Evolutionary conservation across 2,329 filamentous ascomycete genomes (phyloP).

Genomic region (Lasiodiplodia sp.): DNA sequence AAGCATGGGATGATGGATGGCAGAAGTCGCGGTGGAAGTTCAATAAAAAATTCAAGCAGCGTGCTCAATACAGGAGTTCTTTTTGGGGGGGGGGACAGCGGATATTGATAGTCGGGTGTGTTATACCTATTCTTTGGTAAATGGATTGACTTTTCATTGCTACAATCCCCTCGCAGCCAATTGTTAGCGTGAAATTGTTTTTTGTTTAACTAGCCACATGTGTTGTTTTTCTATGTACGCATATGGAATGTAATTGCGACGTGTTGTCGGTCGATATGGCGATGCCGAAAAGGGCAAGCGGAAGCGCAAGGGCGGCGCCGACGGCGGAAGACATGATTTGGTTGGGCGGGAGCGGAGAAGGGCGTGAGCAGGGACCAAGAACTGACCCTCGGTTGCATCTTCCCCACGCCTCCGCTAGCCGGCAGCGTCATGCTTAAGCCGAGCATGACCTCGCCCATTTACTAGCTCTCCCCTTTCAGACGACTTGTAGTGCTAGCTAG

Average conservation of each 20-base stretch:
- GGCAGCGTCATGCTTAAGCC: conserved; percentile 26
- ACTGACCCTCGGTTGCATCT: conserved; percentile 23
- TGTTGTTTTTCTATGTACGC: not conserved
- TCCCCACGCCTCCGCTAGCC: conserved; percentile 24
- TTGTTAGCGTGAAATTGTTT: too few species aligned
- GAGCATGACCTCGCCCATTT: conserved; percentile 1
- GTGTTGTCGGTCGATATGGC: not conserved
- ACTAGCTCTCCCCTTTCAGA: not conserved
- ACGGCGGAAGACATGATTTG: not conserved
- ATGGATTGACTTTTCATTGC: conserved; percentile 17
- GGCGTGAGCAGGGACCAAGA: not conserved
- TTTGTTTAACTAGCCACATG: too few species aligned
- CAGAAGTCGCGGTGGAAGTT: not conserved
- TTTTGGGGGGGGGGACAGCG: not conserved
- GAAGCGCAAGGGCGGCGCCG: conserved; percentile 4
- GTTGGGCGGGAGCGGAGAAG: not conserved
- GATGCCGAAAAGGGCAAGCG: not conserved
- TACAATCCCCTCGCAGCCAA: too few species aligned
- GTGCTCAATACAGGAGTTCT: conserved; percentile 20
- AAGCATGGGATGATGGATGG: conserved; percentile 25
- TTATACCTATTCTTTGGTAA: conserved; percentile 25
- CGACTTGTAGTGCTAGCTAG: not conserved
- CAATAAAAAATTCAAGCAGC: conserved; percentile 21
- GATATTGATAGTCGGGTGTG: conserved; percentile 10
- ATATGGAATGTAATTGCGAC: not conserved